Conservation (phyloP, 1,284 basidiomycete genomes). For the Cutaneotrichosporon mucoides region DNA sequence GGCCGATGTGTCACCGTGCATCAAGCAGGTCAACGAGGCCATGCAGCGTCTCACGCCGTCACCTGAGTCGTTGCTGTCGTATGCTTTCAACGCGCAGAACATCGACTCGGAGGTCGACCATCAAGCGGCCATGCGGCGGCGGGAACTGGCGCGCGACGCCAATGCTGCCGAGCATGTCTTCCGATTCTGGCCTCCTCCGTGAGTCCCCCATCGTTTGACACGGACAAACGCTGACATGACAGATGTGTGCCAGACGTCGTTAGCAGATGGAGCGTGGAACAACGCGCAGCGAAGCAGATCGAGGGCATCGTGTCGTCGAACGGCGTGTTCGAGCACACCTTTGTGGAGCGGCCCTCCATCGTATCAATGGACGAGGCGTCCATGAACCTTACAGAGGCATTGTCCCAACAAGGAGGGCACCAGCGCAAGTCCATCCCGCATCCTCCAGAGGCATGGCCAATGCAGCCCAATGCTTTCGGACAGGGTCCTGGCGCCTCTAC, state of each 20-base stretch:
- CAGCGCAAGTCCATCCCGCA: too few relatives aligned
- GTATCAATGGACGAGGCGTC: too few relatives aligned
- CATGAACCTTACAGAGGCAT: too few relatives aligned
- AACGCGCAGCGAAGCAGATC: too few relatives aligned
- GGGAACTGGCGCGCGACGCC: constrained; percentile 5
- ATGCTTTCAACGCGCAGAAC: neutral
- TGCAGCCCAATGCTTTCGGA: too few relatives aligned
- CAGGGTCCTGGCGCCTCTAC: too few relatives aligned
- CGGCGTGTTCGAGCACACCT: too few relatives aligned
- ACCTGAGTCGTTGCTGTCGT: constrained; percentile 18
- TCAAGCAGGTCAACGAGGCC: constrained; percentile 19
- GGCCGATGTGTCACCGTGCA: constrained; percentile 24
- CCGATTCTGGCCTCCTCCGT: constrained; percentile 20
- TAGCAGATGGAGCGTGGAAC: neutral
- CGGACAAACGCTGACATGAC: neutral
- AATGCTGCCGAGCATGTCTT: constrained; percentile 6
- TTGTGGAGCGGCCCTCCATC: too few relatives aligned
- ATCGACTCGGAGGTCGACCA: neutral
- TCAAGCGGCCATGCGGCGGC: neutral
- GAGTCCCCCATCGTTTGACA: neutral
- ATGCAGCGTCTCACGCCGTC: constrained; percentile 30
- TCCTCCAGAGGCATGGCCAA: too few relatives aligned
- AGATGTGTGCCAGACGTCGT: constrained; percentile 7
- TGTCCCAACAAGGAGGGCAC: too few relatives aligned
- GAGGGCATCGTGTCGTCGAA: too few relatives aligned